phyloP scores from a whole-genome alignment of 1,284 basidiomycete species.

The Cutaneotrichosporon arboriforme region DNA sequence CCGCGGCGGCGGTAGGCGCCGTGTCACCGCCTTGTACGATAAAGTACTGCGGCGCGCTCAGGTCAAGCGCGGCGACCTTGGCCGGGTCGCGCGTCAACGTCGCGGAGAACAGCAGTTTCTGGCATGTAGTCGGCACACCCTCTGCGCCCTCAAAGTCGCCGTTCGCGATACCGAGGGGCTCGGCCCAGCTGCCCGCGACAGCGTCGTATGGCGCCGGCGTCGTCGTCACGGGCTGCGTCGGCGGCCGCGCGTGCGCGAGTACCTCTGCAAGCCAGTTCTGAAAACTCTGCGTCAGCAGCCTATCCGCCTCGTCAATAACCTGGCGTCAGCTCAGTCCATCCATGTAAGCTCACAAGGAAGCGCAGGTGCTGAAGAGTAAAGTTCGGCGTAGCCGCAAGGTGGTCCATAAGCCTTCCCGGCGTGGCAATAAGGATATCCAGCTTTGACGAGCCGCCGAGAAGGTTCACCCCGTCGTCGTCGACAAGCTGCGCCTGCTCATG shows the following conservation, averaged over 20 bases:
- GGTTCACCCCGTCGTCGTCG: slow-evolving; percentile 26
- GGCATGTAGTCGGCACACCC: slow-evolving; percentile 53
- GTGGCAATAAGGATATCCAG: slow-evolving; percentile 94
- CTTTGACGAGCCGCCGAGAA: slow-evolving; percentile 65
- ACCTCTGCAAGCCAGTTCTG: slow-evolving; percentile 89
- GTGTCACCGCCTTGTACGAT: slow-evolving; percentile 59
- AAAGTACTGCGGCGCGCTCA: slow-evolving; percentile 81
- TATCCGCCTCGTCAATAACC: slow-evolving; percentile 97
- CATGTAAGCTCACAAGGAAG: slow-evolving; percentile 63
- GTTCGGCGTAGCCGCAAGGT: slow-evolving; percentile 77
- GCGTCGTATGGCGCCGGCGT: slow-evolving; percentile 46
- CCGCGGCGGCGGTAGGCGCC: slow-evolving; percentile 35
- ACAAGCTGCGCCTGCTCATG: slow-evolving; percentile 46
- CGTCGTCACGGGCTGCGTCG: slow-evolving; percentile 18
- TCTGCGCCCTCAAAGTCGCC: slow-evolving; percentile 20
- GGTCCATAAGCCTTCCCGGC: slow-evolving; percentile 90
- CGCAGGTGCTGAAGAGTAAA: slow-evolving; percentile 91
- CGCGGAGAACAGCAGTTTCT: slow-evolving; percentile 94
- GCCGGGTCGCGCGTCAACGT: slow-evolving; percentile 91
- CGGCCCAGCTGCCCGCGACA: slow-evolving; percentile 48
- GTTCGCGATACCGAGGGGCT: slow-evolving; percentile 30
- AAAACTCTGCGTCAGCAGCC: slow-evolving; percentile 88
- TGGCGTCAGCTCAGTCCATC: slow-evolving; percentile 33
- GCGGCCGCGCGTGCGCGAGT: slow-evolving; percentile 62
- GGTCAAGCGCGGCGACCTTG: slow-evolving; percentile 75